These are phyloP conservation scores for Dendrobium huoshanense DNA, from an alignment of 106 monocot genomes.

Conservation along the genomic window DNA sequence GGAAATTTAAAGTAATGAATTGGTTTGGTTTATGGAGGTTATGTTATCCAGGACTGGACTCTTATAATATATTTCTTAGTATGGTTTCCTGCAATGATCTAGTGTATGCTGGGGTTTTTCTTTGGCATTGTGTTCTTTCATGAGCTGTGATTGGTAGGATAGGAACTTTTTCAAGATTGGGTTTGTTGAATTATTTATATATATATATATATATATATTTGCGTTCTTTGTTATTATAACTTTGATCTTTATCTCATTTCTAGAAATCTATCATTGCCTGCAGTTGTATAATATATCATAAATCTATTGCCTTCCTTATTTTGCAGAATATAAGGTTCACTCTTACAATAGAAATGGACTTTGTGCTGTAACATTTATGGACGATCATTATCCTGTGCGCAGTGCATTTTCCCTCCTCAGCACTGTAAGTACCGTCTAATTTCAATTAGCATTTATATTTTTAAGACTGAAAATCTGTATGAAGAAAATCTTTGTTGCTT, in stretches of 20 bases:
- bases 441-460: neutral
- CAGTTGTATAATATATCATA: neutral
- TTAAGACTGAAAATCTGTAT: neutral
- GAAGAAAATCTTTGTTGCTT: neutral
- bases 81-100: neutral
- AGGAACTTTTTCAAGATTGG: too few species aligned
- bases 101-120: neutral
- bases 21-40: too few species aligned
- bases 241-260: neutral
- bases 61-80: too few species aligned
- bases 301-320: neutral
- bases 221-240: neutral
- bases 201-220: too few species aligned
- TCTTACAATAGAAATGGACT: conserved; percentile 87
- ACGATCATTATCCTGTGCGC: conserved; percentile 88
- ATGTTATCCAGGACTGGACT: too few species aligned
- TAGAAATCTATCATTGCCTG: neutral
- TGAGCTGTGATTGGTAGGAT: too few species aligned
- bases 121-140: neutral
- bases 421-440: conserved; percentile 34
- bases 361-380: conserved; percentile 79
- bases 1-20: too few species aligned
- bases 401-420: conserved; percentile 93
- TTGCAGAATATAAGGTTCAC: conserved; percentile 88
- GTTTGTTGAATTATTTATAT: too few species aligned